Percentiles rank a stretch among this genome's conserved stretches.
phyloP scores from a whole-genome alignment of 164 flowering plant genomes.

The Piper betle region DNA sequence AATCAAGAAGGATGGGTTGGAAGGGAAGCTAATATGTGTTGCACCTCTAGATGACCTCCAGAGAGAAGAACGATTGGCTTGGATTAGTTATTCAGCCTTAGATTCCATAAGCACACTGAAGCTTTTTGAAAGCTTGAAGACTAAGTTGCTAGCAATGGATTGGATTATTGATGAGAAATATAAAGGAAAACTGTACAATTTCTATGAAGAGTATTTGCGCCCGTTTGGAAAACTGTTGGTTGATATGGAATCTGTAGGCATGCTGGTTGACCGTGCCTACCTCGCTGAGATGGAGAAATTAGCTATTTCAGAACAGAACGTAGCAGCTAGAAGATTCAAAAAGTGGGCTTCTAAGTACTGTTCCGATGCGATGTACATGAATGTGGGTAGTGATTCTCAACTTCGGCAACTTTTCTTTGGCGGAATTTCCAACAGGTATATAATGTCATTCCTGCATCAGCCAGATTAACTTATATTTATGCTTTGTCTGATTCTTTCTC shows the following conservation, averaged over 20 bases:
- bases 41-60: conserved; percentile 90
- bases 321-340: conserved; percentile 63
- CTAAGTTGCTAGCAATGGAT: conserved; percentile 22
- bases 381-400: conserved; percentile 92
- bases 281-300: conserved; percentile 84
- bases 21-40: conserved; percentile 55
- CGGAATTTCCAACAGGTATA: conserved; percentile 57
- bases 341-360: conserved; percentile 79
- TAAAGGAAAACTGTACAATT: conserved; percentile 48
- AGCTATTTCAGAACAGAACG: conserved; percentile 55
- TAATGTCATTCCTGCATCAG: not conserved
- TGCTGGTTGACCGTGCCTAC: conserved; percentile 76
- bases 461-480: not conserved
- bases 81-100: conserved; percentile 86
- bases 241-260: conserved; percentile 86
- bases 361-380: conserved; percentile 79
- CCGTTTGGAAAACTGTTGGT: conserved; percentile 89
- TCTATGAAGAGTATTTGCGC: conserved; percentile 67
- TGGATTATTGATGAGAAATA: conserved; percentile 39
- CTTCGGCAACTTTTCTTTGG: conserved; percentile 56
- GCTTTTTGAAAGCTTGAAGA: conserved; percentile 66
- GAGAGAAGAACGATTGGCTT: conserved; percentile 45
- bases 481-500: not conserved
- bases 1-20: conserved; percentile 72
- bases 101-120: conserved; percentile 75